A percentile compares a stretch with the other conserved stretches of the same genome.
Evolutionary conservation across 345 rosid species (phyloP).

Genomic region (Turritis glabra): DNA sequence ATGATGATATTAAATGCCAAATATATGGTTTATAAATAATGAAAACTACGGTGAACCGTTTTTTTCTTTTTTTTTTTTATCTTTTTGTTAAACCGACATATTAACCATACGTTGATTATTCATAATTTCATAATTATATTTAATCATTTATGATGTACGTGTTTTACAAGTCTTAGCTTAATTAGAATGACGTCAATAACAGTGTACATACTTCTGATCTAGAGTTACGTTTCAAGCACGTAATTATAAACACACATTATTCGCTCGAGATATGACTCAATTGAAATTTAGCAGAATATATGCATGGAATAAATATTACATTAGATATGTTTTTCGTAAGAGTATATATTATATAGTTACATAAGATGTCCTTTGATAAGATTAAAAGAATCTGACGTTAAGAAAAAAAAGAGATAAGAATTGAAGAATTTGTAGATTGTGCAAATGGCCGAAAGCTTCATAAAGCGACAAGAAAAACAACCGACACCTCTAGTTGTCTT

Average conservation of each 20-base stretch:
- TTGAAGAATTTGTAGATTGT: conserved; percentile 8
- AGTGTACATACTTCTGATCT: neutral
- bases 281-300: neutral
- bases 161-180: conserved; percentile 21
- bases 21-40: neutral
- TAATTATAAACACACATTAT: neutral
- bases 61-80: too few relatives aligned
- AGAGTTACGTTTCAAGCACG: conserved; percentile 15
- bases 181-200: neutral
- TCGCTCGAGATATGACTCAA: neutral
- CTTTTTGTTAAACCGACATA: too few relatives aligned
- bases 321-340: neutral
- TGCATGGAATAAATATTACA: neutral
- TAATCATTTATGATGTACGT: conserved; percentile 16
- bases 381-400: neutral
- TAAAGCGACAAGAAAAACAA: conserved; percentile 24
- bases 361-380: neutral
- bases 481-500: conserved; percentile 20
- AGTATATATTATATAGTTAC: neutral
- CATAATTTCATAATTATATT: too few relatives aligned
- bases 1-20: neutral
- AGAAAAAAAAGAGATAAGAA: neutral
- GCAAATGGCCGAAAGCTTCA: conserved; percentile 31
- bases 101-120: too few relatives aligned
- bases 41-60: neutral